Evolutionary conservation across 108 stramenopile genomes (phyloP), one percentile per base, ranked within the genome.

Genomic region (Cyclotella cryptica): DNA sequence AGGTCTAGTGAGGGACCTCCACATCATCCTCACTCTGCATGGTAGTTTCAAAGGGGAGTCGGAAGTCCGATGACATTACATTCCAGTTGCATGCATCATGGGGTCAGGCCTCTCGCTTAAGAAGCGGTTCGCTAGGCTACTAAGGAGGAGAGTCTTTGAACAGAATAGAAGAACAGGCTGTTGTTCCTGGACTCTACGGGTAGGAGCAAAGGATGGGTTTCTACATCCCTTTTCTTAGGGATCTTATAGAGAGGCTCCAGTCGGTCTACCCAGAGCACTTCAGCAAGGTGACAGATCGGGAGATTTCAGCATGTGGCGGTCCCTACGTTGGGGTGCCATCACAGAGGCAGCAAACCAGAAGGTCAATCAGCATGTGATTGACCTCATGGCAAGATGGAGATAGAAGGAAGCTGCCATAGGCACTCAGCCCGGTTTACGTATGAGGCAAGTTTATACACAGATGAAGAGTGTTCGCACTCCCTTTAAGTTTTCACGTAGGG

Each of bases 21-120:
- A 68, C 57, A 30, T 68, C 0, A 76, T 76, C 66, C 17, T 76
- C 10, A 67, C 57, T 3, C 30, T 76, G 45, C 42, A 60, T 10
- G 75, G 75, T 2, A 49, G 17, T 0, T 76, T 76, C 57, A 76
- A 76, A 49, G 66, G 66, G 6, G 66, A 76, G 27, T 35, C 19
- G 4, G 51, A 28, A 10, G 8, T 41, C 1, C 28, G 72, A 27
- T 74, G 72, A 62, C 72, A 64, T 19, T 63, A 47, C 35, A 19
- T 74, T 17, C 72, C 72, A 4, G 64, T 74, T 12, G 44, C 60
- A 7, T 27, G 22, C 39, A 21, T 9, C 0, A 74, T 62, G 4
- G 7, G 47, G 21, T 40, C 35, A 1, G 51, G 51, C 9, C 45
- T 74, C 10, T 62, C 61, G 5, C 19, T 63, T 0, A 22, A 9